A percentile compares a stretch with the other conserved stretches of the same genome.
These are phyloP conservation scores for Halteria grandinella DNA, from an alignment of 73 alveolate genomes.

Conservation along the genomic window DNA sequence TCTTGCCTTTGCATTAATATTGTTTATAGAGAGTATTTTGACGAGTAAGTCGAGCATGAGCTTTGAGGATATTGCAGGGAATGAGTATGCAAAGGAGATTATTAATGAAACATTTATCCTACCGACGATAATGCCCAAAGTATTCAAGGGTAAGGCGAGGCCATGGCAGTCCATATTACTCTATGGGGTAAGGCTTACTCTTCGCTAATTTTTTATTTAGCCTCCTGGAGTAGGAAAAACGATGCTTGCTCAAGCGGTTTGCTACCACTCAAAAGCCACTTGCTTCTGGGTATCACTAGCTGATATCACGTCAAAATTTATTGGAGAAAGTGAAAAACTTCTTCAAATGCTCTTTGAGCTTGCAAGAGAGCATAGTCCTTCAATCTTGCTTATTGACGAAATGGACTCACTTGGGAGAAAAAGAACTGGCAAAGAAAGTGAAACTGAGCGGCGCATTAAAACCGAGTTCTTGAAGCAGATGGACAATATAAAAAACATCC, in stretches of 20 bases:
- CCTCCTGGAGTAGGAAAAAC: slow-evolving; percentile 80
- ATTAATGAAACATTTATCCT: slow-evolving; percentile 54
- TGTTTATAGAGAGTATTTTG: slow-evolving; percentile 44
- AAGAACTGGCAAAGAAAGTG: slow-evolving; percentile 69
- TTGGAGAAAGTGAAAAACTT: slow-evolving; percentile 71
- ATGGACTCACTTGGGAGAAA: slow-evolving; percentile 72
- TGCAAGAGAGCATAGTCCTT: slow-evolving; percentile 68
- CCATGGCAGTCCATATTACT: slow-evolving; percentile 63
- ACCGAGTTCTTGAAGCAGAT: slow-evolving; percentile 77
- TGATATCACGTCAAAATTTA: slow-evolving; percentile 68
- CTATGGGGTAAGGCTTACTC: slow-evolving; percentile 40
- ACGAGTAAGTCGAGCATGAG: slow-evolving; percentile 46
- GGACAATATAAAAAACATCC: slow-evolving; percentile 64
- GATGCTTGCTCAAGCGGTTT: slow-evolving; percentile 65
- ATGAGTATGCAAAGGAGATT: slow-evolving; percentile 65
- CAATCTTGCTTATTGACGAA: slow-evolving; percentile 62
- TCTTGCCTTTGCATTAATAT: neutral
- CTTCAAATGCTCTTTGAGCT: slow-evolving; percentile 59
- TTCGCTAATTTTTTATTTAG: neutral
- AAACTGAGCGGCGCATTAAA: slow-evolving; percentile 69
- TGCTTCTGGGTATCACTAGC: slow-evolving; percentile 67
- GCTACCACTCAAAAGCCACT: slow-evolving; percentile 57
- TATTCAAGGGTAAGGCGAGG: slow-evolving; percentile 56
- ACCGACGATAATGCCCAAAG: slow-evolving; percentile 43
- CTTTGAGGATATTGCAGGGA: slow-evolving; percentile 72